phyloP scores from a whole-genome alignment of 2,329 filamentous ascomycete species.

The Trichoderma afroharzianum region DNA sequence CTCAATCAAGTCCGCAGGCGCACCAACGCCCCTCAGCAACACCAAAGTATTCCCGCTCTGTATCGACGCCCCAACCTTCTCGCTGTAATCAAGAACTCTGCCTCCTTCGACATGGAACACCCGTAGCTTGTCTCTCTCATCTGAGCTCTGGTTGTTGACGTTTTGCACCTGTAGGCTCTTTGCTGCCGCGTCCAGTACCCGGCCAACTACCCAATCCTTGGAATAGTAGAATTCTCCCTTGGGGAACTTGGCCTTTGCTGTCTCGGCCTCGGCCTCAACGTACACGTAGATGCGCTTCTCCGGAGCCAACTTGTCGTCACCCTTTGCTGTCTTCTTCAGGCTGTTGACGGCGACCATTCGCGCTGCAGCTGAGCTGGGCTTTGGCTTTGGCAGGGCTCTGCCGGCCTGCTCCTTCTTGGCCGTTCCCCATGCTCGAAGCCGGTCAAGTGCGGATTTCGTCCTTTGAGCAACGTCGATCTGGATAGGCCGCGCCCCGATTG shows the following conservation, averaged over 20 bases:
- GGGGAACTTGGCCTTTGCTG: conserved; percentile 77
- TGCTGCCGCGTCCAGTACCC: conserved; percentile 75
- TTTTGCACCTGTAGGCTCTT: conserved; percentile 76
- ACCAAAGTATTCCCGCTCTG: conserved; percentile 88
- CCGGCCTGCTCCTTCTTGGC: conserved; percentile 65
- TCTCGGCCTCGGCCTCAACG: conserved; percentile 86
- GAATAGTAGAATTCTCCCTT: conserved; percentile 78
- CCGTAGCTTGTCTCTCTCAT: conserved; percentile 75
- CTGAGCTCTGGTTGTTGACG: conserved; percentile 71
- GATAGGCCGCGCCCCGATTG: conserved; percentile 47
- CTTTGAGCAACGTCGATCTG: conserved; percentile 55
- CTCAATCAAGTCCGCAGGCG: conserved; percentile 70
- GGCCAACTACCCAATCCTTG: conserved; percentile 84
- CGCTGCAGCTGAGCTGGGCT: conserved; percentile 60
- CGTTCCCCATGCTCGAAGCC: conserved; percentile 75
- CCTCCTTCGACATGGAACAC: conserved; percentile 94
- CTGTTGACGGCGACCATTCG: conserved; percentile 67
- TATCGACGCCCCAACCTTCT: conserved; percentile 73
- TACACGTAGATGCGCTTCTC: conserved; percentile 89
- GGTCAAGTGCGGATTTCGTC: conserved; percentile 70
- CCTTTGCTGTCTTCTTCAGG: conserved; percentile 85
- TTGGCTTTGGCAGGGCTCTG: conserved; percentile 58
- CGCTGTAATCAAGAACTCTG: conserved; percentile 77
- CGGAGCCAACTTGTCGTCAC: conserved; percentile 72
- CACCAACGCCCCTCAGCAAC: conserved; percentile 77